These are phyloP conservation scores for Crassisporium funariophilum DNA, from an alignment of 768 basidiomycete species.

Conservation along the genomic window DNA sequence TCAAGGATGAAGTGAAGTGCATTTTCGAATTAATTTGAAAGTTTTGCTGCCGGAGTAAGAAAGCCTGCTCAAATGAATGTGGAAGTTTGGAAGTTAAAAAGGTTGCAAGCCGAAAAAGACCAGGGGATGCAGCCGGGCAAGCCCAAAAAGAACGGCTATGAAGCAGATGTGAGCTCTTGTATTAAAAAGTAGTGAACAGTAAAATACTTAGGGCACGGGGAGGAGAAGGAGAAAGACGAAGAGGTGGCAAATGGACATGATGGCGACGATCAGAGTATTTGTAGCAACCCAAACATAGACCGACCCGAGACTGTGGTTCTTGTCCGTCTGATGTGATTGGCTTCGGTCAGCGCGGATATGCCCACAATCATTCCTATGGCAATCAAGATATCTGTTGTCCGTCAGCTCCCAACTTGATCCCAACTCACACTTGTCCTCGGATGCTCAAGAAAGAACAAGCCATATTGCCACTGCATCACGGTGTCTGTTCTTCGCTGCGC, in stretches of 20 bases:
- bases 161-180: conserved; percentile 7
- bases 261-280: conserved; percentile 37
- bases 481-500: no score
- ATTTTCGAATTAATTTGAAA: conserved; percentile 38
- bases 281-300: conserved; percentile 29
- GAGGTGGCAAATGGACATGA: conserved; percentile 25
- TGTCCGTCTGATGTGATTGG: conserved; percentile 30
- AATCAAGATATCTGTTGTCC: conserved; percentile 19
- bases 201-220: conserved; percentile 40
- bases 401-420: conserved; percentile 9
- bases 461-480: no score
- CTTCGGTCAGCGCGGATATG: conserved; percentile 30
- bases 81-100: conserved; percentile 33
- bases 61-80: conserved; percentile 47
- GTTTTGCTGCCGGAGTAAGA: conserved; percentile 34
- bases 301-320: conserved; percentile 27
- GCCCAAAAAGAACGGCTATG: conserved; percentile 56
- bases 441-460: not conserved
- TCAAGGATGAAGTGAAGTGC: conserved; percentile 47
- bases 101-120: conserved; percentile 33
- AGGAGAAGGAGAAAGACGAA: conserved; percentile 31
- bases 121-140: conserved; percentile 74
- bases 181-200: not conserved
- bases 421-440: conserved; percentile 2
- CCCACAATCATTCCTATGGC: conserved; percentile 30